phyloP scores from a whole-genome alignment of 306 rosid genomes.

The Corylus avellana region DNA sequence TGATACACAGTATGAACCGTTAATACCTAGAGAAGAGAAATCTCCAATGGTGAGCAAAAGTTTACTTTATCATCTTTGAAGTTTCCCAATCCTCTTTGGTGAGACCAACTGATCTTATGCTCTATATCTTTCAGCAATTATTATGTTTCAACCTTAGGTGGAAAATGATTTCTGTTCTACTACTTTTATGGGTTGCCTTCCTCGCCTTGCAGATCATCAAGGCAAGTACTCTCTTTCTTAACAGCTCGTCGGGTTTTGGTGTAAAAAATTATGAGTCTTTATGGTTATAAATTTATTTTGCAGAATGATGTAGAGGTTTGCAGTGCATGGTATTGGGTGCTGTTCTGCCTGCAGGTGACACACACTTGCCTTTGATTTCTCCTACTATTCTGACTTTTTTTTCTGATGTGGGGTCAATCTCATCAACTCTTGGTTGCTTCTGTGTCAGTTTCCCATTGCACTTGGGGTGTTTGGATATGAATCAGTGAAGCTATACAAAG shows the following conservation, averaged over 20 bases:
- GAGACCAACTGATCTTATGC: constrained; percentile 3
- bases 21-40: constrained; percentile 61
- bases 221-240: constrained; percentile 36
- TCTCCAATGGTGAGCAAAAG: constrained; percentile 48
- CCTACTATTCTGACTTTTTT: not conserved
- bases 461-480: constrained; percentile 72
- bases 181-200: constrained; percentile 63
- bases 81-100: not conserved
- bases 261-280: not conserved
- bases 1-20: constrained; percentile 50
- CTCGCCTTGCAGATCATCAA: constrained; percentile 72
- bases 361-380: constrained; percentile 9
- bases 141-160: constrained; percentile 66
- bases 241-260: no score
- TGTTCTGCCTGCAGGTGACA: constrained; percentile 76
- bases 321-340: constrained; percentile 75
- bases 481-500: constrained; percentile 65
- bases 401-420: not conserved
- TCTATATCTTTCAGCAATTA: constrained; percentile 49
- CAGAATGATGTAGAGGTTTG: constrained; percentile 67
- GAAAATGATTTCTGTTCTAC: constrained; percentile 53
- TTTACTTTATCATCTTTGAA: not conserved
- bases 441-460: constrained; percentile 70
- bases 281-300: constrained; percentile 9
- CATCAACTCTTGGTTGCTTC: not conserved